Base-by-base conservation (phyloP, 2,329 filamentous ascomycete species). In the Colletotrichum tofieldiae region DNA sequence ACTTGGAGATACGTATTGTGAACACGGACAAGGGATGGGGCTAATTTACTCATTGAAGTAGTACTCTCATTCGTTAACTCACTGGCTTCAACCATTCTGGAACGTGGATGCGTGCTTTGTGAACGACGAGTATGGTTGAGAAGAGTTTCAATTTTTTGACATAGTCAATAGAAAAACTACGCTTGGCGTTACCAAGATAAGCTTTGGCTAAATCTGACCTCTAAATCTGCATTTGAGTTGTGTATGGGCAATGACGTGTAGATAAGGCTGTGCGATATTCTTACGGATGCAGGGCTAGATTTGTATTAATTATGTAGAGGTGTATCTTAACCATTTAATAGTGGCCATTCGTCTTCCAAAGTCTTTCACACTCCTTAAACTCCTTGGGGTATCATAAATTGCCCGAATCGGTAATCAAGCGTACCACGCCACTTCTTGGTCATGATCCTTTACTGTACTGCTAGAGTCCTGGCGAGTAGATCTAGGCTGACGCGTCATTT, bases 341-440 rank as follows among this genome's bases (percentile, higher is more conserved):
- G 23, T 14, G 14, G 1, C 6, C 14, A 32, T 52, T 11, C 23
- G 9, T 32, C 4, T 20, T 6, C 16, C 7, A 3, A 18, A 32
- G 9, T 16, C 6, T 9, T 52, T 52, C 18, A 0, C 54, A 39
- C 18, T 26, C 54, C 35, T 16, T 39, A n/a, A 56, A 68, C 65
- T 63, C 64, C 68, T 29, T 35, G 49, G 64, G 65, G 35, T 71
- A 71, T 68, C 68, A 59, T 63, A 8, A 51, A n/a, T 32, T 3
- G 16, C 58, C 68, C 64, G 43, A 20, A 45, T 45, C 29, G 26
- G 26, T 45, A 26, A 45, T 71, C n/a, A 71, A 59, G 59, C 68
- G 37, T 68, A 68, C 56, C 59, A 55, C 37, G 58, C 14, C 37
- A 45, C 56, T 23, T 68, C 68, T 14, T 68, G n/a, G 23, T 71